Evolutionary conservation across 2,329 filamentous ascomycete species (phyloP).

Genomic region (Diaporthe sp.): DNA sequence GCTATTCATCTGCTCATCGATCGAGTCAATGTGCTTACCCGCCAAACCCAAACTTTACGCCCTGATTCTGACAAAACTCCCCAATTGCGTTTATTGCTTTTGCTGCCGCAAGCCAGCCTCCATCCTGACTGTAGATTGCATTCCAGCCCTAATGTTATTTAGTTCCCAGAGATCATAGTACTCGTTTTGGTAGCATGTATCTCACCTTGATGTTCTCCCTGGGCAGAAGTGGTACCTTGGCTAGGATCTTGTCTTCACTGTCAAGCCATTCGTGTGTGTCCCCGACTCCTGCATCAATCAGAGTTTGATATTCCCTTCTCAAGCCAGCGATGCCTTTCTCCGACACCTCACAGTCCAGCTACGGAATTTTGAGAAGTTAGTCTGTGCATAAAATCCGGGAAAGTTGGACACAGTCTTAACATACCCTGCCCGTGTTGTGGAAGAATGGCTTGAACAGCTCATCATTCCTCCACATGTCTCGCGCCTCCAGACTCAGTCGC

Average conservation of each 20-base stretch:
- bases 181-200: neutral
- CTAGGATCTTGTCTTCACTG: conserved; percentile 58
- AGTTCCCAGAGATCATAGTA: too few species aligned
- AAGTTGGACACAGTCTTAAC: conserved; percentile 38
- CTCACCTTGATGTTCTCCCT: conserved; percentile 56
- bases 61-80: conserved; percentile 52
- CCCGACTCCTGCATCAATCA: conserved; percentile 55
- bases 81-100: conserved; percentile 63
- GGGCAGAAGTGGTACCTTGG: conserved; percentile 55
- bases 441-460: conserved; percentile 60
- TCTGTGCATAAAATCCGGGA: neutral
- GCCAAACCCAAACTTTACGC: conserved; percentile 59
- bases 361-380: neutral
- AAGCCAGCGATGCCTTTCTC: conserved; percentile 52
- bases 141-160: conserved; percentile 56
- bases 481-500: conserved; percentile 51
- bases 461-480: conserved; percentile 58
- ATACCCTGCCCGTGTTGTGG: conserved; percentile 59
- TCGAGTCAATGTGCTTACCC: conserved; percentile 43
- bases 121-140: conserved; percentile 58
- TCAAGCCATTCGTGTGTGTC: conserved; percentile 59
- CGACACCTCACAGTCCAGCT: conserved; percentile 52
- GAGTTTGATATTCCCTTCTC: conserved; percentile 52
- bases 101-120: conserved; percentile 62
- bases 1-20: conserved; percentile 14